These are phyloP conservation scores for Ascochyta clinopodiicola DNA, from an alignment of 2,329 filamentous ascomycete species.

Conservation along the genomic window DNA sequence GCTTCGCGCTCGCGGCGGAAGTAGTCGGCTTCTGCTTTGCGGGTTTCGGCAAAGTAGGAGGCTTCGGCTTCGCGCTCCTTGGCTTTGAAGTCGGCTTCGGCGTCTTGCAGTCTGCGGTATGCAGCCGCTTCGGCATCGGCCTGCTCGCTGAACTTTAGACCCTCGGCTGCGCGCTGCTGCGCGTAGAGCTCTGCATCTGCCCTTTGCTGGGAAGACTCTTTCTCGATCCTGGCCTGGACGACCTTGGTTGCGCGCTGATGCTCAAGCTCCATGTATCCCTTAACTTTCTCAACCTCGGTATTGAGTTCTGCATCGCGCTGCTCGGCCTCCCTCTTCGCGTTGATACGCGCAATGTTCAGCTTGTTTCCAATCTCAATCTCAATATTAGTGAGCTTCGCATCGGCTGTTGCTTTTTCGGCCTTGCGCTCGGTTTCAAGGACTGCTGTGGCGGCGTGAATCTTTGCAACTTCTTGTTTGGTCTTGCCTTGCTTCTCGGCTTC, in stretches of 20 bases:
- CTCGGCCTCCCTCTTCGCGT: conserved; percentile 75
- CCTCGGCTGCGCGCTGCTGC: conserved; percentile 60
- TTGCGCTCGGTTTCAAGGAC: conserved; percentile 85
- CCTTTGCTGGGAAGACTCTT: conserved; percentile 72
- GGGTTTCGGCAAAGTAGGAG: conserved; percentile 56
- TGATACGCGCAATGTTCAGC: conserved; percentile 77
- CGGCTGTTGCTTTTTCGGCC: conserved; percentile 78
- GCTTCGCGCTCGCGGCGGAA: conserved; percentile 59
- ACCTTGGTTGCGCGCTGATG: conserved; percentile 78
- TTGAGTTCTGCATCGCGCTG: conserved; percentile 80
- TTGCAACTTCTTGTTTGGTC: conserved; percentile 84
- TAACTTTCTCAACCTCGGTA: conserved; percentile 77
- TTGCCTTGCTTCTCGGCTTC: conserved; percentile 80
- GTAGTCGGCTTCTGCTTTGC: conserved; percentile 49
- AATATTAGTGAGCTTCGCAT: conserved; percentile 75
- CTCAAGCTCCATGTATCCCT: conserved; percentile 80
- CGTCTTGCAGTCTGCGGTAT: conserved; percentile 49
- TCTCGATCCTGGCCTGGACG: conserved; percentile 74
- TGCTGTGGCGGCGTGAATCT: conserved; percentile 85
- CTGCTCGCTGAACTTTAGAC: conserved; percentile 64
- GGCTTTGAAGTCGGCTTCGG: conserved; percentile 53
- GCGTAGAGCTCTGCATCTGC: conserved; percentile 64
- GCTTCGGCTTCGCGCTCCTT: conserved; percentile 56
- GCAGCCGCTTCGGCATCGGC: conserved; percentile 64
- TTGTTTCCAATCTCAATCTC: conserved; percentile 76